phyloP scores from a whole-genome alignment of 1,139 yeast species.

The Suhomyces terraborum region DNA sequence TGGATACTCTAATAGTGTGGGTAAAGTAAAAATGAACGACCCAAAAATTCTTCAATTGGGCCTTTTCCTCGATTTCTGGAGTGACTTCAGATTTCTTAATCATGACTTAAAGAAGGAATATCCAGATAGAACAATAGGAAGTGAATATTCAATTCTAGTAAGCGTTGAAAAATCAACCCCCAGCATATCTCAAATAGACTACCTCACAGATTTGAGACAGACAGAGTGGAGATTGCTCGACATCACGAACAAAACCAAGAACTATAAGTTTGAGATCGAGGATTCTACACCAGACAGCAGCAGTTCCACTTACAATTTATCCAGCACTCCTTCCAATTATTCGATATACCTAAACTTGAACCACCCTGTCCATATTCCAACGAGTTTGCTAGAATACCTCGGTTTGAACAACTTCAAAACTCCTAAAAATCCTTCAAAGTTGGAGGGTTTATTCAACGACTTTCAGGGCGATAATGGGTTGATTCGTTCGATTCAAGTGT shows the following conservation, averaged over 20 bases:
- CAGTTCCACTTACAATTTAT: constrained; percentile 5
- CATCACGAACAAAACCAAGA: constrained; percentile 7
- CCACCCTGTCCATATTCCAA: constrained; percentile 31
- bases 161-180: constrained; percentile 14
- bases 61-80: constrained; percentile 40
- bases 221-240: constrained; percentile 23
- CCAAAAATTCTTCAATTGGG: constrained; percentile 31
- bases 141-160: constrained; percentile 20
- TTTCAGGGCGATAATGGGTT: constrained; percentile 24
- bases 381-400: constrained; percentile 33
- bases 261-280: constrained; percentile 18
- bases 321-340: constrained; percentile 17
- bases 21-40: constrained; percentile 34
- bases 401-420: constrained; percentile 22
- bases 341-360: constrained; percentile 26
- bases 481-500: constrained; percentile 5
- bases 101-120: constrained; percentile 20
- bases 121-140: constrained; percentile 15
- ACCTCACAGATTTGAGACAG: constrained; percentile 24
- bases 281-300: constrained; percentile 10
- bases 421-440: constrained; percentile 4
- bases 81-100: constrained; percentile 34
- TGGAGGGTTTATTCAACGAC: constrained; percentile 18
- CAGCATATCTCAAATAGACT: constrained; percentile 17
- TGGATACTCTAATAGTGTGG: constrained; percentile 32